Evolutionary conservation across 2,329 filamentous ascomycete species (phyloP), one percentile per base, ranked within the genome.

Genomic region (Corniculantispora saksenae): DNA sequence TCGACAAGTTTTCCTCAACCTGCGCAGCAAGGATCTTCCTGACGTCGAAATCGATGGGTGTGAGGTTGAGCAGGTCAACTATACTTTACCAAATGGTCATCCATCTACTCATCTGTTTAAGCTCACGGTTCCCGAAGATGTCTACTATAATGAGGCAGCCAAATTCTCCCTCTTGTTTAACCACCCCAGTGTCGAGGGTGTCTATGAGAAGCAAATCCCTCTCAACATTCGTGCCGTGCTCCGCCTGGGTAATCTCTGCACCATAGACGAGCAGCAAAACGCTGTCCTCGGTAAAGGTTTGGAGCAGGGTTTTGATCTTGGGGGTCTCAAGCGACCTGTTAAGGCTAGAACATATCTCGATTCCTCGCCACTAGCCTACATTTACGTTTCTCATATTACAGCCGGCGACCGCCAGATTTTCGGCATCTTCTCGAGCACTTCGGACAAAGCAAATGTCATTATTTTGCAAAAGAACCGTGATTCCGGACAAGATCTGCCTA

Each of bases 31-130:
- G 65, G 92, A 96, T 66, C 81, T 98, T 57, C 96, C 95, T 0
- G 91, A 97, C 72, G 91, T 98, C 45, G 91, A 93, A 23, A 88
- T 99, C 45, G 86, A 90, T 10, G 93, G 90, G 1, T 97, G 94
- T 73, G 86, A 90, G 47, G 94, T 95, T 0, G 93, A 99, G 75
- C 97, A 97, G 73, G 93, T 97, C 71, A 95, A 90, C 72, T 91
- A 97, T 76, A 97, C 92, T 3, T 82, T 99, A 9, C 95, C 95
- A 0, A 99, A 99, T 71, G 95, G 95, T 0, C 95, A 98, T 76
- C 89, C 92, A 3, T 98, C 94, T 0, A 91, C 92, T 4, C 93
- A 99, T 80, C 83, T 99, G 5, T 98, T 98, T 84, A 96, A 94
- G 79, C 84, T 99, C 45, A 94, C 91, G 0, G 92, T 99, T 77